phyloP scores from a whole-genome alignment of 2,329 filamentous ascomycete genomes.

The Simplicillium sp. region DNA sequence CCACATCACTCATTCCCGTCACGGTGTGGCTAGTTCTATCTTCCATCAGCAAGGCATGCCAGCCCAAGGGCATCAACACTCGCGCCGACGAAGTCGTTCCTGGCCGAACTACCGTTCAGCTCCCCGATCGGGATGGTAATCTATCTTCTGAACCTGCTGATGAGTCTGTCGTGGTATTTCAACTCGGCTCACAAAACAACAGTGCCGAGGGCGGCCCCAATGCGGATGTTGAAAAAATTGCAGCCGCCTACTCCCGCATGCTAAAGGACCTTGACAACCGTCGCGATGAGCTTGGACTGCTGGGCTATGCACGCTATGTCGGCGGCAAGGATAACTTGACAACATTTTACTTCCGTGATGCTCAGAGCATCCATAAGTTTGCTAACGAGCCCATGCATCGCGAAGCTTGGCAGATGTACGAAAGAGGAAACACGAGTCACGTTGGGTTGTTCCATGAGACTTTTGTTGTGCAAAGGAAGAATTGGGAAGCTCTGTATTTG shows the following conservation, averaged over 20 bases:
- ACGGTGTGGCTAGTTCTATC: no score
- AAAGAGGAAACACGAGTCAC: conserved; percentile 23
- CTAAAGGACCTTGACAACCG: conserved; percentile 20
- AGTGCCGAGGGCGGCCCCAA: conserved; percentile 38
- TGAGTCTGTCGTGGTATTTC: conserved; percentile 29
- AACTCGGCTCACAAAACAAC: conserved; percentile 34
- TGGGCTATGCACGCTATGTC: conserved; percentile 32
- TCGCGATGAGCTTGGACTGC: conserved; percentile 34
- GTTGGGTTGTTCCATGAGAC: conserved; percentile 47
- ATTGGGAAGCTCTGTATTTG: conserved; percentile 42
- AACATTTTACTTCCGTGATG: conserved; percentile 40
- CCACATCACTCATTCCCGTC: no score
- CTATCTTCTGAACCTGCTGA: conserved; percentile 18
- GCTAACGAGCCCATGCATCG: conserved; percentile 39
- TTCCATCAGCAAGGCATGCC: no score
- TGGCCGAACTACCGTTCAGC: conserved; percentile 22
- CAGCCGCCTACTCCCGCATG: conserved; percentile 28
- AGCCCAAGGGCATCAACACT: conserved; percentile 17
- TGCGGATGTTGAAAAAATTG: conserved; percentile 31
- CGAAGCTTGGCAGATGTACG: conserved; percentile 40
- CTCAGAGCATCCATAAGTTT: conserved; percentile 40
- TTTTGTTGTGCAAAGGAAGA: conserved; percentile 31
- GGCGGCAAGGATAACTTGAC: conserved; percentile 28
- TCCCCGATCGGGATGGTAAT: conserved; percentile 16
- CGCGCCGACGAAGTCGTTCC: conserved; percentile 13